phyloP scores from a whole-genome alignment of 768 basidiomycete species.

The Gloeostereum incarnatum region DNA sequence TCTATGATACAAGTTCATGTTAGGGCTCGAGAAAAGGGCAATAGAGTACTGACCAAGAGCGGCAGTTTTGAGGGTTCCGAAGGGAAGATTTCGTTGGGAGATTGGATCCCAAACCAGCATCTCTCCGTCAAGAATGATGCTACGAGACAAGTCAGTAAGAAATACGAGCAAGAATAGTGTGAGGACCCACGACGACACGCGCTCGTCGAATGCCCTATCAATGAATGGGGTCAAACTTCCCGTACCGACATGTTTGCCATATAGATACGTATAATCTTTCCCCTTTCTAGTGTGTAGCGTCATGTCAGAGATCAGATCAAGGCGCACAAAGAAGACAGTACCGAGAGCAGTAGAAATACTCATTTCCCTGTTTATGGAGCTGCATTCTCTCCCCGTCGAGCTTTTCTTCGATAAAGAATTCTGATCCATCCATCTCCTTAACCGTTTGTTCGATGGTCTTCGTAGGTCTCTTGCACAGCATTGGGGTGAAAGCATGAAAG shows the following conservation, averaged over 20 bases:
- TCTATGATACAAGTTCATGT: slow-evolving; percentile 29
- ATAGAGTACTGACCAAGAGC: slow-evolving; percentile 52
- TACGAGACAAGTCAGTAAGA: slow-evolving; percentile 18
- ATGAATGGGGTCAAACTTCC: slow-evolving; percentile 90
- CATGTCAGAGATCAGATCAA: slow-evolving; percentile 1
- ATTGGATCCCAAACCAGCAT: slow-evolving; percentile 98
- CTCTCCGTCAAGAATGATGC: slow-evolving; percentile 93
- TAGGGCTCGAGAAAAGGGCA: background rate
- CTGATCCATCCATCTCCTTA: slow-evolving; percentile 67
- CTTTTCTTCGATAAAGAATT: slow-evolving; percentile 94
- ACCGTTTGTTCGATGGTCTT: slow-evolving; percentile 76
- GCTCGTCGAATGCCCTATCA: slow-evolving; percentile 60
- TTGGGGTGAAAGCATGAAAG: slow-evolving; percentile 85
- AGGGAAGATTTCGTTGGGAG: slow-evolving; percentile 80
- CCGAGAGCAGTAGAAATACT: slow-evolving; percentile 92
- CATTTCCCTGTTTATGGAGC: slow-evolving; percentile 84
- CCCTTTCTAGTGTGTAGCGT: slow-evolving; percentile 51
- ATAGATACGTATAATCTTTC: slow-evolving; percentile 86
- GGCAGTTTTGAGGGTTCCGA: slow-evolving; percentile 90
- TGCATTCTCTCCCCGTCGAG: slow-evolving; percentile 97
- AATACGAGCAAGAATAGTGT: background rate
- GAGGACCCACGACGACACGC: slow-evolving; percentile 68
- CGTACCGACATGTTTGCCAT: slow-evolving; percentile 72
- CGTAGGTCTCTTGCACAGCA: slow-evolving; percentile 88
- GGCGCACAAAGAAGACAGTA: slow-evolving; percentile 18